A percentile compares a stretch with the other conserved stretches of the same genome.
phyloP scores from a whole-genome alignment of 129 eudicot species.

The Pittosporum tobira region DNA sequence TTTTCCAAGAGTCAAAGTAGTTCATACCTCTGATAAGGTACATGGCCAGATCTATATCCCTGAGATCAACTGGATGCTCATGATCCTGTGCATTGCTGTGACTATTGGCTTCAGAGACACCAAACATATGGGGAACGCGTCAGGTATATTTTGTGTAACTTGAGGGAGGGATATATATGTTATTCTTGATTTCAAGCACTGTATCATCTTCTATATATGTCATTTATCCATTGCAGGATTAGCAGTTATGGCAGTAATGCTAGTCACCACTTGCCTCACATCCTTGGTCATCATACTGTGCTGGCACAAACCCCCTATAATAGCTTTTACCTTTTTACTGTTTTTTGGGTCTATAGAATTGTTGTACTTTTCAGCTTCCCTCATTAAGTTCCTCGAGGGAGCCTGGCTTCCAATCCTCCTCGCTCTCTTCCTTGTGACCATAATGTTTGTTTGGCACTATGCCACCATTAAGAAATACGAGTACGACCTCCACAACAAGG shows the following conservation, averaged over 20 bases:
- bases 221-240: constrained; percentile 47
- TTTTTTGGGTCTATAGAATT: constrained; percentile 79
- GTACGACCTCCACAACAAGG: constrained; percentile 90
- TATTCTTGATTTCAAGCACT: not conserved
- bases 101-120: constrained; percentile 89
- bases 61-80: constrained; percentile 86
- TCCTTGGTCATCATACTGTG: constrained; percentile 76
- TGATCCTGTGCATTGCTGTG: constrained; percentile 89
- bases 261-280: constrained; percentile 82
- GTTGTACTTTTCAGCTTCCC: constrained; percentile 81
- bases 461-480: constrained; percentile 67
- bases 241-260: constrained; percentile 93
- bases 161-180: no score
- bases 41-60: constrained; percentile 97
- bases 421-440: constrained; percentile 66
- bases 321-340: constrained; percentile 58
- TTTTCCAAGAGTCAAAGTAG: constrained; percentile 86
- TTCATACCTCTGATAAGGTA: constrained; percentile 76
- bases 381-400: constrained; percentile 76
- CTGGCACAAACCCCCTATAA: constrained; percentile 75
- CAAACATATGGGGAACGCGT: constrained; percentile 92
- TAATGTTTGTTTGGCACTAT: constrained; percentile 94
- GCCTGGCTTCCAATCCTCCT: constrained; percentile 90
- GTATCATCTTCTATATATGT: not conserved
- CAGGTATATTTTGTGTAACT: constrained; percentile 33